Evolutionary conservation across 129 eudicot species (phyloP), one percentile per base, ranked within the genome.

Genomic region (Artemisia tridentata): DNA sequence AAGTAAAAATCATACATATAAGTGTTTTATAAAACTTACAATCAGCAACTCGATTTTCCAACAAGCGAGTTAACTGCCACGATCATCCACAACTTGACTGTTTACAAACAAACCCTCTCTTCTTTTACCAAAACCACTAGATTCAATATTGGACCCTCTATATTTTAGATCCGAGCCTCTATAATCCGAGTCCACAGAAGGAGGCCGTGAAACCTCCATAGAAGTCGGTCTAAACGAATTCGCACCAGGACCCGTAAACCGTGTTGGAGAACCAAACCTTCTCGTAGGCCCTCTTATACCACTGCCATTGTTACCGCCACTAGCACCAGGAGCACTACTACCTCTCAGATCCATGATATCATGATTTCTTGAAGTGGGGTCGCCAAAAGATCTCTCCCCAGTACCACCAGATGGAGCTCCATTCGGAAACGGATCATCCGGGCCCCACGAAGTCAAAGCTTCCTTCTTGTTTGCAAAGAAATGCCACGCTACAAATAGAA

Each of bases 381-480:
- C 97, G 0, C 83, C 64, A 18, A 80, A 89, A 71, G 90, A 73
- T 67, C 96, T 72, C 47, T 93, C 97, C 43, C 70, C 79, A 0
- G 87, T 38, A 46, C 74, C 80, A 50, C 74, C 80, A 4, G 97
- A 69, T n/a, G 96, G 88, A 47, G 89, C 86, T 73, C 86, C 97
- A 34, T 68, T 81, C 13, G 86, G 63, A 48, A 90, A 86, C 3
- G 96, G 99, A 54, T 95, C 99, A 71, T 95, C 99, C 0, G 99
- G 97, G 50, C 96, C 97, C 99, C 99, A 95, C 0, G 96, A 86
- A 57, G 91, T 88, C 68, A 88, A 90, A 10, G 88, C 91, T 64
- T 88, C 99, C 85, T 90, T 95, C 73, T 95, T 95, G 65, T 88
- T 86, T 11, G 97, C 99, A 49, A 95, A 95, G 75, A 90, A 95